Percentiles rank a stretch among this genome's conserved stretches.
phyloP scores from a whole-genome alignment of 768 basidiomycete genomes.

The Rossbeevera mucosa region DNA sequence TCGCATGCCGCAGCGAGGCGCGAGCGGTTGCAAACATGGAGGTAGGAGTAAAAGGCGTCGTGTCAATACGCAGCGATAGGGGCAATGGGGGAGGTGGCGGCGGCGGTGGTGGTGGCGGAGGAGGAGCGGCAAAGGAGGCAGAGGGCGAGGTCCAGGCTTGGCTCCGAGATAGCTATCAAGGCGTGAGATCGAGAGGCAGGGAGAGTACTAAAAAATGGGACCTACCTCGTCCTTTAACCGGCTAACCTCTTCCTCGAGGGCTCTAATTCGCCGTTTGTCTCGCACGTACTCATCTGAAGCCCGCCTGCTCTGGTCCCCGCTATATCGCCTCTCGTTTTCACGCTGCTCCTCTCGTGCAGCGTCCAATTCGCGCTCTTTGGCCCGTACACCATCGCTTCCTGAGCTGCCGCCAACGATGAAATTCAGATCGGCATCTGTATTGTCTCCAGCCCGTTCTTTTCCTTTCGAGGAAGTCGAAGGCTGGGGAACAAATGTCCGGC shows the following conservation, averaged over 20 bases:
- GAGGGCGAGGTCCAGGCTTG: slow-evolving; percentile 18
- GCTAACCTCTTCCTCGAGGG: slow-evolving; percentile 63
- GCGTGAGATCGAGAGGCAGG: slow-evolving; percentile 1
- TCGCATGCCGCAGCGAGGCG: slow-evolving; percentile 55
- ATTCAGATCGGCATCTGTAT: slow-evolving; percentile 25
- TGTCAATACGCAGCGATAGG: slow-evolving; percentile 30
- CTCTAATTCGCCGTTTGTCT: slow-evolving; percentile 60
- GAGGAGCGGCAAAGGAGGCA: slow-evolving; percentile 30
- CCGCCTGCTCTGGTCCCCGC: slow-evolving; percentile 31
- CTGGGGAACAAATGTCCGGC: background rate
- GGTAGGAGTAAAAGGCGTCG: slow-evolving; percentile 26
- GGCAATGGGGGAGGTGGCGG: slow-evolving; percentile 37
- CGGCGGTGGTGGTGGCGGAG: slow-evolving; percentile 45
- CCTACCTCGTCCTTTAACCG: slow-evolving; percentile 54
- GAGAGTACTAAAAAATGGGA: background rate
- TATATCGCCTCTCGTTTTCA: slow-evolving; percentile 38
- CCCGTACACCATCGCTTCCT: slow-evolving; percentile 45
- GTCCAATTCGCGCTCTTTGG: slow-evolving; percentile 59
- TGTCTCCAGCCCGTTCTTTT: slow-evolving; percentile 40
- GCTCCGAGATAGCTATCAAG: slow-evolving; percentile 43
- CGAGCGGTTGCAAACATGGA: slow-evolving; percentile 55
- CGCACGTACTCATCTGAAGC: slow-evolving; percentile 40
- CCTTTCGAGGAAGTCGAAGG: slow-evolving; percentile 34
- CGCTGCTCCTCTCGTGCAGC: slow-evolving; percentile 51
- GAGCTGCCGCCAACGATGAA: slow-evolving; percentile 38